These are phyloP conservation scores for Hyphopichia wangnamkhiaoensis DNA, from an alignment of 1,139 yeast species.

Conservation along the genomic window DNA sequence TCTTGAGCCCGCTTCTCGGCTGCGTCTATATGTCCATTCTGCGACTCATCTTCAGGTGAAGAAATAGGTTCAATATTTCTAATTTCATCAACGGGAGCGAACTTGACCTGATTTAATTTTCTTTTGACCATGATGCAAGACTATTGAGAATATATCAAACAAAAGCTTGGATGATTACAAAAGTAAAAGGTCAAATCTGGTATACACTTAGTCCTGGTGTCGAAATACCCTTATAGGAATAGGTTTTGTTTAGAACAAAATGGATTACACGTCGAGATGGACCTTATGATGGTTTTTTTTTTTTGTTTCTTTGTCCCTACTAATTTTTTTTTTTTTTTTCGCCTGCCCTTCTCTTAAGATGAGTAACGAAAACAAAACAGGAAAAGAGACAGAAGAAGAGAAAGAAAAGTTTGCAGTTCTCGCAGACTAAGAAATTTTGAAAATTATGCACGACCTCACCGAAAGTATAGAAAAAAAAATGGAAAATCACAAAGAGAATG, in stretches of 20 bases:
- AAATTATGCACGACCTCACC: too few species aligned
- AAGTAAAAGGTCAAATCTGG: too few species aligned
- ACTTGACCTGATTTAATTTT: slow-evolving; percentile 18
- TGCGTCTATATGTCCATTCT: slow-evolving; percentile 7
- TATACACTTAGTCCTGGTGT: too few species aligned
- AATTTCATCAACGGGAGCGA: slow-evolving; percentile 4
- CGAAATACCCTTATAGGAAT: neutral
- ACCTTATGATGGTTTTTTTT: neutral
- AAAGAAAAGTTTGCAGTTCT: too few species aligned
- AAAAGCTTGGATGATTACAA: too few species aligned
- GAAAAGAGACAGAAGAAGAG: too few species aligned
- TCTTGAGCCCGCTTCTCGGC: slow-evolving; percentile 8
- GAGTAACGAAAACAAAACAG: neutral
- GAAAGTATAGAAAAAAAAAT: too few species aligned
- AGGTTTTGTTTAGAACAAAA: neutral
- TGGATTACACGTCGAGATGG: neutral
- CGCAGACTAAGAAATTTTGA: too few species aligned
- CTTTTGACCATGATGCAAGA: slow-evolving; percentile 30
- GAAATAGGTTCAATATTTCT: slow-evolving; percentile 1
- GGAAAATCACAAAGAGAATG: too few species aligned
- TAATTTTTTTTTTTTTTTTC: neutral
- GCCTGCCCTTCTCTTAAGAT: neutral
- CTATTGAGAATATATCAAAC: too few species aligned
- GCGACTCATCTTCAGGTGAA: slow-evolving; percentile 5
- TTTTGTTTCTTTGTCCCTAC: neutral